phyloP scores from a whole-genome alignment of 176 grass and related monocot genomes.

The Carex scoparia region DNA sequence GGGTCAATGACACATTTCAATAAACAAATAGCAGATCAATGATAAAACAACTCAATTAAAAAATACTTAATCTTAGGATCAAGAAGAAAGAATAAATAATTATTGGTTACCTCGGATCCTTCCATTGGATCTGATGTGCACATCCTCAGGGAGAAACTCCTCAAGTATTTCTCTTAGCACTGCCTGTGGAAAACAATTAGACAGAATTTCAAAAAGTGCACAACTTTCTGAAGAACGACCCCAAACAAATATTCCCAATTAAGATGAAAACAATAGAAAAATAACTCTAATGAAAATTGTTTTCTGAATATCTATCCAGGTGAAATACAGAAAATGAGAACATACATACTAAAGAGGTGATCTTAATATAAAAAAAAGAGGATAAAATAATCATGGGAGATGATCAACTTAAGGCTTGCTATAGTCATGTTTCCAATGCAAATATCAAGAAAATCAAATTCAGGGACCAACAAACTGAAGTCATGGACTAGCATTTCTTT shows the following conservation, averaged over 20 bases:
- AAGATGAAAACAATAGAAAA: not conserved
- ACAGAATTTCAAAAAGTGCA: conserved; percentile 10
- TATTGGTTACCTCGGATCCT: conserved; percentile 61
- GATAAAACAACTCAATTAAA: not conserved
- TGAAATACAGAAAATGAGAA: not conserved
- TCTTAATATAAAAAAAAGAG: not conserved
- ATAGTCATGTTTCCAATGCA: not conserved
- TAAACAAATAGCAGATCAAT: not conserved
- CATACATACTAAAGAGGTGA: conserved; percentile 2
- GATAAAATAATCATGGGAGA: not conserved
- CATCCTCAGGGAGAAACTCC: conserved; percentile 84
- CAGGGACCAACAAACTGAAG: not conserved
- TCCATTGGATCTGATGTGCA: conserved; percentile 74
- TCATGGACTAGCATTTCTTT: not conserved
- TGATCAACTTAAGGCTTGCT: not conserved
- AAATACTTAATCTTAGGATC: not conserved
- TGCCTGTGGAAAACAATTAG: conserved; percentile 40
- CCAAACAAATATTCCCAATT: conserved; percentile 9
- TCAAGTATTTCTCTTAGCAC: conserved; percentile 75
- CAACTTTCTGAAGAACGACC: not conserved
- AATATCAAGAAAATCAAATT: not conserved
- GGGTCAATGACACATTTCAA: not conserved
- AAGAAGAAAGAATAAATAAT: not conserved
- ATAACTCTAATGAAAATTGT: not conserved
- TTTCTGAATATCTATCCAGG: conserved; percentile 6